Conservation (phyloP, 306 rosid species). For the Vigna hirtella region DNA sequence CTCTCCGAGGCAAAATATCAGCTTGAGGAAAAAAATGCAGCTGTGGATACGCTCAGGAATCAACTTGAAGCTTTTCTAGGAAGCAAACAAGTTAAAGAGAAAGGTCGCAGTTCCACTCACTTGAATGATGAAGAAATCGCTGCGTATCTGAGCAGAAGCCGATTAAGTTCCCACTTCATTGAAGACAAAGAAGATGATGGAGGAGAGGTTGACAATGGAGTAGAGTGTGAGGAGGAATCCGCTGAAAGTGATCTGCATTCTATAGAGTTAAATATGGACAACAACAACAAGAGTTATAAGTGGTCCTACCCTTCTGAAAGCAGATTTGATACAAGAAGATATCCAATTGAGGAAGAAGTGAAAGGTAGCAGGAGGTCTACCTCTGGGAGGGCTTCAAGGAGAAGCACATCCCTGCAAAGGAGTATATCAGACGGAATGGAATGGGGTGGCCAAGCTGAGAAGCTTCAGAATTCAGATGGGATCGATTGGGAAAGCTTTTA, state of each 20-base stretch:
- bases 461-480: slow-evolving; percentile 69
- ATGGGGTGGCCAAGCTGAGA: slow-evolving; percentile 70
- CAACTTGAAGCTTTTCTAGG: slow-evolving; percentile 93
- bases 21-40: slow-evolving; percentile 77
- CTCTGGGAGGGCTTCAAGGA: slow-evolving; percentile 75
- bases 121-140: slow-evolving; percentile 69
- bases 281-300: slow-evolving; percentile 70
- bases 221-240: slow-evolving; percentile 77
- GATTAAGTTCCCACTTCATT: slow-evolving; percentile 53
- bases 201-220: slow-evolving; percentile 83
- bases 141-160: slow-evolving; percentile 66
- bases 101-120: slow-evolving; percentile 63
- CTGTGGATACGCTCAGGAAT: slow-evolving; percentile 82
- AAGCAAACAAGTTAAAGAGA: slow-evolving; percentile 69
- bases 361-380: slow-evolving; percentile 72
- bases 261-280: slow-evolving; percentile 90
- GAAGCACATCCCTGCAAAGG: slow-evolving; percentile 84
- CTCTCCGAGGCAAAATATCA: slow-evolving; percentile 76
- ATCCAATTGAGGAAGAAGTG: slow-evolving; percentile 60
- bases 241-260: slow-evolving; percentile 96
- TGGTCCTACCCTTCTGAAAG: slow-evolving; percentile 69
- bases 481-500: slow-evolving; percentile 82
- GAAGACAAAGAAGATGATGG: slow-evolving; percentile 74
- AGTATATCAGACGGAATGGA: slow-evolving; percentile 93
- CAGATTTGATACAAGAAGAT: slow-evolving; percentile 66